A percentile compares a stretch with the other conserved stretches of the same genome.
phyloP scores from a whole-genome alignment of 768 basidiomycete species.

The Mycena polygramma region DNA sequence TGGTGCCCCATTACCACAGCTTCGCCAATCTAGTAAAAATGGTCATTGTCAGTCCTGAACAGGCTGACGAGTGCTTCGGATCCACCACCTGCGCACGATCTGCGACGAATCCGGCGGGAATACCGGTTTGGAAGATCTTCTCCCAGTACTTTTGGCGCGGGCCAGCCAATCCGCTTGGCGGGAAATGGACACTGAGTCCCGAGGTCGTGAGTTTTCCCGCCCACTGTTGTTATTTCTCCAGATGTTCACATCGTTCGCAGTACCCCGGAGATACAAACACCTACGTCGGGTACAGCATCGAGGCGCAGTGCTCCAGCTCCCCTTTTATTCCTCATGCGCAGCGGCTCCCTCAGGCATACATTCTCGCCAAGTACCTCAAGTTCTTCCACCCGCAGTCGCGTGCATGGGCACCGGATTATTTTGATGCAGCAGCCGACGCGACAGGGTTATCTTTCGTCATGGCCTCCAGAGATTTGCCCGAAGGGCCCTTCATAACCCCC shows the following conservation, averaged over 20 bases:
- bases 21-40: constrained; percentile 51
- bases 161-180: neutral
- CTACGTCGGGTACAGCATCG: constrained; percentile 48
- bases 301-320: constrained; percentile 43
- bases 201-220: constrained; percentile 4
- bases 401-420: constrained; percentile 18
- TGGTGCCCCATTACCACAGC: constrained; percentile 44
- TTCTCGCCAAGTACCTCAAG: constrained; percentile 11
- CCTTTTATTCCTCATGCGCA: constrained; percentile 44
- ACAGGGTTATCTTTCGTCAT: constrained; percentile 2
- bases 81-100: neutral
- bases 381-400: constrained; percentile 4
- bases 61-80: too few species aligned
- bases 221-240: neutral
- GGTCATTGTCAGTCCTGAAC: constrained; percentile 12
- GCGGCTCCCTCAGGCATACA: constrained; percentile 28
- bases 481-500: neutral
- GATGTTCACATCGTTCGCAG: neutral
- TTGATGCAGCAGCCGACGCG: constrained; percentile 13
- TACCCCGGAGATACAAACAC: constrained; percentile 22
- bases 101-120: neutral
- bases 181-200: constrained; percentile 19
- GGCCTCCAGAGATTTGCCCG: neutral
- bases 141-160: neutral
- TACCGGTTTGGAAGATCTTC: constrained; percentile 16